phyloP scores from a whole-genome alignment of 2,329 filamentous ascomycete genomes.

The Raffaelea ambrosiae region DNA sequence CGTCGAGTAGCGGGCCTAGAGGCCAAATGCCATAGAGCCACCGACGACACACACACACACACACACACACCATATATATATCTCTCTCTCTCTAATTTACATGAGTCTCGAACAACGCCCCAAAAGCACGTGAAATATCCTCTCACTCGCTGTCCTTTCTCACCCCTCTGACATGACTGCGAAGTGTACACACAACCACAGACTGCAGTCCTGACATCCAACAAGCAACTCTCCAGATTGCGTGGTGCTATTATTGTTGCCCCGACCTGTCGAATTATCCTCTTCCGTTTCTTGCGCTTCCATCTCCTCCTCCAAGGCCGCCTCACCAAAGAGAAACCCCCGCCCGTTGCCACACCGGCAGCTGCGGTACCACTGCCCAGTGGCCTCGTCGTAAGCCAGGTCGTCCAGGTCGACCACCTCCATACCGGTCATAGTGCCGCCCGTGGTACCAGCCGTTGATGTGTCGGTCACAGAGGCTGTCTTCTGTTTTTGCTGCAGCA shows the following conservation, averaged over 20 bases:
- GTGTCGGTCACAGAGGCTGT: too few species aligned
- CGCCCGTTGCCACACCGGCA: conserved; percentile 58
- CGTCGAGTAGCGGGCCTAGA: too few species aligned
- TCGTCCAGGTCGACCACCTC: conserved; percentile 61
- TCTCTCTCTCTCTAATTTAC: too few species aligned
- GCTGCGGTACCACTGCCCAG: conserved; percentile 42
- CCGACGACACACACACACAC: too few species aligned
- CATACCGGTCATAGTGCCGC: conserved; percentile 38
- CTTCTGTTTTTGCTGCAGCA: conserved; percentile 10
- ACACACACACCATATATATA: too few species aligned
- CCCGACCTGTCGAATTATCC: background rate
- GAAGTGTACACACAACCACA: conserved; percentile 59
- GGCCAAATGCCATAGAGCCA: too few species aligned
- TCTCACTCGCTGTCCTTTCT: too few species aligned
- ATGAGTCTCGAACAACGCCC: too few species aligned
- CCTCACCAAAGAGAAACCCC: conserved; percentile 51
- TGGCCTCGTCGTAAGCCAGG: conserved; percentile 36
- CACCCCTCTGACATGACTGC: conserved; percentile 32
- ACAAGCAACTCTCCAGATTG: conserved; percentile 54
- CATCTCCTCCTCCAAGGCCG: conserved; percentile 45
- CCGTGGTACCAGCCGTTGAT: conserved; percentile 14
- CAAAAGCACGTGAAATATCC: too few species aligned
- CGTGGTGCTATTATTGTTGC: conserved; percentile 30
- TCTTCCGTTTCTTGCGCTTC: conserved; percentile 4
- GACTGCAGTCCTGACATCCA: conserved; percentile 57